Conservation (phyloP, 495 filamentous ascomycete species). For the Hypoxylon rickii region DNA sequence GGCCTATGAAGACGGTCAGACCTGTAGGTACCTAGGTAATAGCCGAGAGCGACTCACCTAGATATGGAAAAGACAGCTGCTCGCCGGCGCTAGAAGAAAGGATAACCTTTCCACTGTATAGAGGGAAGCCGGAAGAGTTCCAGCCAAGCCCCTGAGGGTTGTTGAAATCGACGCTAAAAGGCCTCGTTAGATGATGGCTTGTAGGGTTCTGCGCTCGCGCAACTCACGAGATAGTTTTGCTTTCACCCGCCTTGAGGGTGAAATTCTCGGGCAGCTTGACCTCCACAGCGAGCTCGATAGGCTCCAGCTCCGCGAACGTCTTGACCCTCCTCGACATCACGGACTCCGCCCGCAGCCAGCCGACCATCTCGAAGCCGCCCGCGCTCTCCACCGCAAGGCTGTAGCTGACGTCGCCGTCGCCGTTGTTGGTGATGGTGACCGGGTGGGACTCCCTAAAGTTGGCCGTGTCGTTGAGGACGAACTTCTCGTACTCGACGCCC, state of each 20-base stretch:
- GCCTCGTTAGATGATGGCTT: no score
- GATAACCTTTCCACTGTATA: slow-evolving; percentile 46
- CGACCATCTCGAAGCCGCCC: slow-evolving; percentile 19
- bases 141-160: slow-evolving; percentile 9
- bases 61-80: slow-evolving; percentile 42
- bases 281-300: slow-evolving; percentile 1
- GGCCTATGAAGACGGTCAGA: neutral
- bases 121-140: slow-evolving; percentile 29
- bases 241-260: slow-evolving; percentile 12
- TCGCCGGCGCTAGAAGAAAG: slow-evolving; percentile 40
- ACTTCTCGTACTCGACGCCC: slow-evolving; percentile 41
- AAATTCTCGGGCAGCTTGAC: slow-evolving; percentile 7
- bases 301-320: slow-evolving; percentile 2
- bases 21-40: neutral
- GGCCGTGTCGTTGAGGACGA: slow-evolving; percentile 52
- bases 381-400: slow-evolving; percentile 28
- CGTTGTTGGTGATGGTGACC: slow-evolving; percentile 51
- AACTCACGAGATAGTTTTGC: slow-evolving; percentile 17
- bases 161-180: slow-evolving; percentile 5
- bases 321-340: slow-evolving; percentile 3
- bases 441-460: slow-evolving; percentile 43
- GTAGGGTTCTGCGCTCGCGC: no score
- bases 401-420: slow-evolving; percentile 41
- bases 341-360: neutral
- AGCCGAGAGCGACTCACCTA: neutral